Percentiles rank a stretch among this genome's conserved stretches.
Conservation (phyloP, 1,284 basidiomycete species). For the Ustilago shanxiensis region DNA sequence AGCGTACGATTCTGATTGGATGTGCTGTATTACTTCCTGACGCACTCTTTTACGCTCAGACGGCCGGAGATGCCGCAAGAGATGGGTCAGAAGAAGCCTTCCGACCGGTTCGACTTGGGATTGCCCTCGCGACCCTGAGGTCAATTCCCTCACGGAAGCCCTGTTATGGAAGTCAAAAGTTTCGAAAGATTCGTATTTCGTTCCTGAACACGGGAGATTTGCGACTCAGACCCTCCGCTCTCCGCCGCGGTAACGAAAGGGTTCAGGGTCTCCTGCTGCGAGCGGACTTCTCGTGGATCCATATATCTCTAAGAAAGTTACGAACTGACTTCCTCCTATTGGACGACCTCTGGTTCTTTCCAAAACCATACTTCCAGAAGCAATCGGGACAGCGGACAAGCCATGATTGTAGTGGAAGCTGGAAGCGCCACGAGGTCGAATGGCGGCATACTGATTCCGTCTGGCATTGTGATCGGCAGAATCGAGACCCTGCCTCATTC, state of each 20-base stretch:
- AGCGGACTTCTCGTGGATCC: slow-evolving; percentile 1
- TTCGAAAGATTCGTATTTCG: background rate
- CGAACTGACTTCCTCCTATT: background rate
- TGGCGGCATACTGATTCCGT: background rate
- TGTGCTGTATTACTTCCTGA: background rate
- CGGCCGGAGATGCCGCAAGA: background rate
- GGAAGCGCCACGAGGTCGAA: background rate
- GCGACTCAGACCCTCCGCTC: slow-evolving; percentile 1
- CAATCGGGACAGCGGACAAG: too few relatives aligned
- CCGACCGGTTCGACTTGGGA: background rate
- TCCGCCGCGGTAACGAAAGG: background rate
- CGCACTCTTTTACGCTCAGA: too few relatives aligned
- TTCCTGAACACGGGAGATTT: background rate
- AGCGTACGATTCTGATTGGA: background rate
- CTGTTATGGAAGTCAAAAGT: background rate
- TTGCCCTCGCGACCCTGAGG: background rate
- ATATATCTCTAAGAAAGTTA: background rate
- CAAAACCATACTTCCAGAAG: background rate
- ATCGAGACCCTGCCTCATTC: background rate
- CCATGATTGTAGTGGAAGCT: background rate
- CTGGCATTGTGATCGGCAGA: background rate
- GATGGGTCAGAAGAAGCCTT: background rate
- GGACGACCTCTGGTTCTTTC: background rate
- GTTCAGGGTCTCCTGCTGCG: background rate
- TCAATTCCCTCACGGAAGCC: background rate